These are phyloP conservation scores for Bipolaris gigantea DNA, from an alignment of 2,329 filamentous ascomycete genomes.

Conservation along the genomic window DNA sequence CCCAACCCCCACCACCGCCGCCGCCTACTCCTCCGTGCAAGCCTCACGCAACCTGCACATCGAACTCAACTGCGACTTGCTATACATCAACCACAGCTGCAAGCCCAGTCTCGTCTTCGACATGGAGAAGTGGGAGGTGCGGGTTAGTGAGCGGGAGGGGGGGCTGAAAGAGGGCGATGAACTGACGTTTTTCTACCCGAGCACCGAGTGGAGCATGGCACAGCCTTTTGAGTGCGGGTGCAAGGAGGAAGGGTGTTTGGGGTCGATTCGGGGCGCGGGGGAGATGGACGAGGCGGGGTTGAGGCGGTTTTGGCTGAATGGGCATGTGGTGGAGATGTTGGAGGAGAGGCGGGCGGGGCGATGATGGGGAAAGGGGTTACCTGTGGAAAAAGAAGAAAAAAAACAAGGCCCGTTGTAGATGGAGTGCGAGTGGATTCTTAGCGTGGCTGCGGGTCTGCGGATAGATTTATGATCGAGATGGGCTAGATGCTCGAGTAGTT, in stretches of 20 bases:
- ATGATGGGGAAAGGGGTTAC: too few relatives aligned
- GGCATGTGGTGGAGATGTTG: conserved; percentile 39
- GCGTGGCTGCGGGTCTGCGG: too few relatives aligned
- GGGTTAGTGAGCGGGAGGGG: conserved; percentile 51
- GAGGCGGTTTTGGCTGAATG: conserved; percentile 54
- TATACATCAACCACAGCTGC: conserved; percentile 62
- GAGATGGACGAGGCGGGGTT: conserved; percentile 60
- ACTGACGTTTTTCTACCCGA: conserved; percentile 70
- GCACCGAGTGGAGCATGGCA: conserved; percentile 73
- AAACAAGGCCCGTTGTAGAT: too few relatives aligned
- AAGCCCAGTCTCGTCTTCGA: conserved; percentile 58
- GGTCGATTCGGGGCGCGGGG: conserved; percentile 64
- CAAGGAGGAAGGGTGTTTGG: conserved; percentile 59
- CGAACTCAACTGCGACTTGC: conserved; percentile 59
- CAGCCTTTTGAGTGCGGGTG: conserved; percentile 71
- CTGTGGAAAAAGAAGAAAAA: too few relatives aligned
- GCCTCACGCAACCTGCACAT: conserved; percentile 54
- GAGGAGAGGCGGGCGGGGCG: conserved; percentile 25
- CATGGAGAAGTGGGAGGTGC: conserved; percentile 54
- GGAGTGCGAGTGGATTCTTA: too few relatives aligned
- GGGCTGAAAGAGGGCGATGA: conserved; percentile 46
- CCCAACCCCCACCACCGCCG: conserved; percentile 48
- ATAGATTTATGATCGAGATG: too few relatives aligned
- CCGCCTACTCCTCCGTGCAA: conserved; percentile 58
- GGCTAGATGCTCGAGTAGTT: too few relatives aligned